Percentiles rank a stretch among this genome's conserved stretches.
These are phyloP conservation scores for Fusarium ambrosium DNA, from an alignment of 2,329 filamentous ascomycete genomes.

Conservation along the genomic window DNA sequence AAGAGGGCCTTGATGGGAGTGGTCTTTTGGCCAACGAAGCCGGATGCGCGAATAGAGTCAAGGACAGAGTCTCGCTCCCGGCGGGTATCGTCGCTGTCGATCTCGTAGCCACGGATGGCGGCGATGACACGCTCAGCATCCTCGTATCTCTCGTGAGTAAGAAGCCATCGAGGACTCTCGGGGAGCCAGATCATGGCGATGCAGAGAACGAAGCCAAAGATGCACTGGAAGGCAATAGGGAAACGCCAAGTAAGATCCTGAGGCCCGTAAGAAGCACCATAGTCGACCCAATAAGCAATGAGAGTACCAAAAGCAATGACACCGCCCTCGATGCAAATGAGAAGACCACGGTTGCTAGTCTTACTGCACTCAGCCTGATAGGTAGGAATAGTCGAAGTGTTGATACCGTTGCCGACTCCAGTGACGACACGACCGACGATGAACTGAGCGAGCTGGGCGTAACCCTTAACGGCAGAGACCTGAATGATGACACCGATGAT, in stretches of 20 bases:
- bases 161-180: slow-evolving; percentile 61
- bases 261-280: slow-evolving; percentile 58
- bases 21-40: slow-evolving; percentile 58
- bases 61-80: slow-evolving; percentile 68
- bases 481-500: slow-evolving; percentile 73
- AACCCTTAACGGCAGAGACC: slow-evolving; percentile 57
- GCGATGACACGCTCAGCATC: slow-evolving; percentile 52
- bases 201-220: slow-evolving; percentile 60
- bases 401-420: slow-evolving; percentile 64
- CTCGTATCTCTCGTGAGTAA: slow-evolving; percentile 62
- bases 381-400: slow-evolving; percentile 66
- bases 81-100: slow-evolving; percentile 69
- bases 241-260: slow-evolving; percentile 66
- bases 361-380: slow-evolving; percentile 69
- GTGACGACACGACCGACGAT: slow-evolving; percentile 65
- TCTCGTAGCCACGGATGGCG: slow-evolving; percentile 53
- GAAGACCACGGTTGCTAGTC: slow-evolving; percentile 65
- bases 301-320: slow-evolving; percentile 58
- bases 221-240: slow-evolving; percentile 60
- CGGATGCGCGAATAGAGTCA: slow-evolving; percentile 65
- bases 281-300: slow-evolving; percentile 61
- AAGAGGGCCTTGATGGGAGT: slow-evolving; percentile 67
- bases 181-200: slow-evolving; percentile 60
- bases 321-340: slow-evolving; percentile 65
- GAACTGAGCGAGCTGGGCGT: slow-evolving; percentile 59